Evolutionary conservation across 2,329 filamentous ascomycete genomes (phyloP), one percentile per base, ranked within the genome.

Genomic region (Aspergillus caelatus): DNA sequence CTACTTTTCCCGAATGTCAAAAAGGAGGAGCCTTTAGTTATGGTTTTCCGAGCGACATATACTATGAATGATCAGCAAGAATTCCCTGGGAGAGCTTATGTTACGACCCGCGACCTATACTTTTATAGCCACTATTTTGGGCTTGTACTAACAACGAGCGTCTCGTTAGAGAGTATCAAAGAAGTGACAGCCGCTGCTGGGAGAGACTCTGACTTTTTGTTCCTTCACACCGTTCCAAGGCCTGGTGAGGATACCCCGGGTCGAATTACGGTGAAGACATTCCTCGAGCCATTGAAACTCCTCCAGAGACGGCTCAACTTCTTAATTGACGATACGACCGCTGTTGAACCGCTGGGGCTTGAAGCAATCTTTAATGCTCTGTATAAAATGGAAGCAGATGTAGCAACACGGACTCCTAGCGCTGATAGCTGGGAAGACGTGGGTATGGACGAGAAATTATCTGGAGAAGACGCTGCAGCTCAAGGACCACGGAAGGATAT

Each of bases 51-150:
- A 53, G 94, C 94, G 19, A 92, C 93, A 0, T 99, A 95, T 93
- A 90, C 88, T 71, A 88, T 89, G 1, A 90, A 89, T 68, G 89
- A 91, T 60, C 86, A 89, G 69, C 89, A 91, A 77, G 89, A 91
- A 65, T 92, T 98, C 64, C 89, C 90, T 10, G 90, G 95, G 0
- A 88, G 95, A 59, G 89, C 96, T 28, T 99, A 96, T 75, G 89
- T 97, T 64, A 98, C 94, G 0, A 85, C 90, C 0, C 89, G 90
- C 65, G 91, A 94, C 67, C 89, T 99, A 75, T 98, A 96, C 77
- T 98, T 99, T 74, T 99, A 97, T 79, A 96, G 94, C 71, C 91
- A 98, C 73, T 92, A 97, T 74, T 89, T 97, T 75, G 95, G 95
- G 7, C 85, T 99, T 7, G 91, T 98, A 0, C 84, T 97, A 41